Evolutionary conservation across 345 rosid genomes (phyloP).

Genomic region (Salix caprea): DNA sequence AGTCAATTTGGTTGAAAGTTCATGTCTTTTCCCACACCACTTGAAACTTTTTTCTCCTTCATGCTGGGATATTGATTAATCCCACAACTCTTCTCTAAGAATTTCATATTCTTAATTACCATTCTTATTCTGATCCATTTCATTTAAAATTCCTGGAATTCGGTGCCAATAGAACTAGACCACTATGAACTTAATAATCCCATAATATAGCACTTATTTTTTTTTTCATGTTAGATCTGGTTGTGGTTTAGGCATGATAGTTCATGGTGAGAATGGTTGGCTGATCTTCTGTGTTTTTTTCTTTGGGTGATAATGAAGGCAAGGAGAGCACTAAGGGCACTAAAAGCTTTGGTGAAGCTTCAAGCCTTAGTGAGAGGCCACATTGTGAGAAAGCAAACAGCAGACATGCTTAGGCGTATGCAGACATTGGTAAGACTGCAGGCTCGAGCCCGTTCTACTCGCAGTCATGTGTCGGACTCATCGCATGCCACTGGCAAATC

Average conservation of each 20-base stretch:
- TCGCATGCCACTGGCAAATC: conserved; percentile 14
- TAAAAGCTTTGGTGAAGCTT: conserved; percentile 31
- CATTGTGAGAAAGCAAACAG: conserved; percentile 32
- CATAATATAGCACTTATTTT: not conserved
- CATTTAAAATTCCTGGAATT: not conserved
- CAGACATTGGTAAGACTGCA: conserved; percentile 27
- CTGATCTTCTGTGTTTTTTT: not conserved
- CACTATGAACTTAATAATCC: not conserved
- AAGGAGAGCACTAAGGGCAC: conserved; percentile 34
- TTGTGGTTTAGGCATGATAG: not conserved
- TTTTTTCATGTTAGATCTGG: not conserved
- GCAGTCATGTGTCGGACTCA: conserved; percentile 12
- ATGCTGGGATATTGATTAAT: conserved; percentile 6
- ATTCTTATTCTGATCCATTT: not conserved
- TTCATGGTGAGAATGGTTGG: not conserved
- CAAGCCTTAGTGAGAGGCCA: conserved; percentile 37
- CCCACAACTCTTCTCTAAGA: not conserved
- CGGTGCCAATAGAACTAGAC: not conserved
- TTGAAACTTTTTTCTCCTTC: not conserved
- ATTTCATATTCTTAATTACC: not conserved
- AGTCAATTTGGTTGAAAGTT: not conserved
- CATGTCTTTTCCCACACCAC: not conserved
- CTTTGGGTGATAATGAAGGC: conserved; percentile 18
- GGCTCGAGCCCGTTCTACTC: conserved; percentile 29
- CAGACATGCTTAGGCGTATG: conserved; percentile 36